A percentile compares a stretch with the other conserved stretches of the same genome.
Evolutionary conservation across 345 rosid genomes (phyloP).

Genomic region (Pugionium cornutum): DNA sequence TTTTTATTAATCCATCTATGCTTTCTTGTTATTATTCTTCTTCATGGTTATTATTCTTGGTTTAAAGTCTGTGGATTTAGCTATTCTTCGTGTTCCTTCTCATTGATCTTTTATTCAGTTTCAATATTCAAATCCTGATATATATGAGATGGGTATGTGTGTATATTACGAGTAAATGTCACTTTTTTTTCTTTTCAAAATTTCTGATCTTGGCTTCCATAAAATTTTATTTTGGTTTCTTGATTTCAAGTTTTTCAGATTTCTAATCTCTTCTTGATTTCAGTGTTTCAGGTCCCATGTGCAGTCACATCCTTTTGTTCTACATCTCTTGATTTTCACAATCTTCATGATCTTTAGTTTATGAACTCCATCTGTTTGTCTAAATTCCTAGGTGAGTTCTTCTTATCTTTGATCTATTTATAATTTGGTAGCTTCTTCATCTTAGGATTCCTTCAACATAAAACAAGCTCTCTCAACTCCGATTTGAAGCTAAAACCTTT

Average conservation of each 20-base stretch:
- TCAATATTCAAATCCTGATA: no score
- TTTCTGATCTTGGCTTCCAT: constrained; percentile 16
- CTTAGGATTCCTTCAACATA: constrained; percentile 33
- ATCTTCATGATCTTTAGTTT: constrained; percentile 17
- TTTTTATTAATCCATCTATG: not conserved
- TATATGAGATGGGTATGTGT: no score
- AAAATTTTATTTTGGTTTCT: constrained; percentile 8
- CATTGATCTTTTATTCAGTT: no score
- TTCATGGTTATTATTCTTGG: not conserved
- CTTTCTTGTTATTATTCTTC: not conserved
- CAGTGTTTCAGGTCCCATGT: no score
- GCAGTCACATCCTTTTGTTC: no score
- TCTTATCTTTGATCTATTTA: constrained; percentile 6
- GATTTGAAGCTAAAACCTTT: constrained; percentile 30
- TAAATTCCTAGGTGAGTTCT: not conserved
- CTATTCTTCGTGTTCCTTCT: no score
- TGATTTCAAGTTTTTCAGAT: constrained; percentile 15
- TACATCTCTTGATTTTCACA: not conserved
- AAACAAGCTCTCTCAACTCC: constrained; percentile 32
- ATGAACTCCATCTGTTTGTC: constrained; percentile 16
- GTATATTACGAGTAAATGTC: constrained; percentile 8
- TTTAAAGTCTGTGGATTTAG: no score
- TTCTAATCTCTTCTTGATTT: constrained; percentile 26
- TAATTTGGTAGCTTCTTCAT: constrained; percentile 22
- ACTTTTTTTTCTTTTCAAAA: not conserved